phyloP scores from a whole-genome alignment of 129 eudicot species.

The Tagetes erecta region DNA sequence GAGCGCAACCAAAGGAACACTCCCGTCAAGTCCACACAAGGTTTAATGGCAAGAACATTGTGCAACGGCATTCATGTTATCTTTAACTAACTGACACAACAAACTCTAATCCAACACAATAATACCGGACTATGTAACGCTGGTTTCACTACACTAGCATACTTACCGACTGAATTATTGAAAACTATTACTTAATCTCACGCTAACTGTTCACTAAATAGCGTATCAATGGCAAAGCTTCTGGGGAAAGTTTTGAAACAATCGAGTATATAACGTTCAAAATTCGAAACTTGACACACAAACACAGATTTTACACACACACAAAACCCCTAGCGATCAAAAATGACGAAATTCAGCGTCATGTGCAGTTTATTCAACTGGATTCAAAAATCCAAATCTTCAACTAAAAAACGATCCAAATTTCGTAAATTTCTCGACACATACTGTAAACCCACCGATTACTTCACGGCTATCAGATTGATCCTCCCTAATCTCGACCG shows the following conservation, averaged over 20 bases:
- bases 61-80: no score
- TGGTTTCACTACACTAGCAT: no score
- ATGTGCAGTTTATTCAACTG: slow-evolving; percentile 80
- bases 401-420: slow-evolving; percentile 64
- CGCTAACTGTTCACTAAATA: no score
- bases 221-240: no score
- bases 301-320: background rate
- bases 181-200: no score
- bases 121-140: no score
- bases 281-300: slow-evolving; percentile 17
- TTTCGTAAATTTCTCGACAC: slow-evolving; percentile 82
- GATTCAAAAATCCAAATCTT: slow-evolving; percentile 75
- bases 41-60: no score
- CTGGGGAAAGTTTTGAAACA: background rate
- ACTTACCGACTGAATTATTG: no score
- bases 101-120: no score
- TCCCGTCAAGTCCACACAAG: no score
- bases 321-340: slow-evolving; percentile 26
- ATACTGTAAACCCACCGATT: slow-evolving; percentile 63
- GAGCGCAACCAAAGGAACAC: no score
- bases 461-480: slow-evolving; percentile 76
- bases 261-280: slow-evolving; percentile 14
- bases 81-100: no score
- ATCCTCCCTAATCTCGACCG: slow-evolving; percentile 82
- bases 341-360: slow-evolving; percentile 67